Conservation (phyloP, 257 asterid species). For the Forsythia suspensa region DNA sequence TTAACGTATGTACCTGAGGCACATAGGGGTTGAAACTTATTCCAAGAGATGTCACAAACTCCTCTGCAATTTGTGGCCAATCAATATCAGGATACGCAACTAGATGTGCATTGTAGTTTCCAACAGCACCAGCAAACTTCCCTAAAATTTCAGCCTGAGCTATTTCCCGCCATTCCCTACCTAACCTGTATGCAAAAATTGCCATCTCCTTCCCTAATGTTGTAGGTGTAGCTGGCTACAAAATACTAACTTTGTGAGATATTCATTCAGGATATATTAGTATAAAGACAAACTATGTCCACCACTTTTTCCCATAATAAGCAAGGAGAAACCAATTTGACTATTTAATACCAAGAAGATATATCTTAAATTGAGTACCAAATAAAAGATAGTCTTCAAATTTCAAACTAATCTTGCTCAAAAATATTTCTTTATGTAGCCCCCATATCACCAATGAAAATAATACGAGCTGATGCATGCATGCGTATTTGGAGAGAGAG, state of each 20-base stretch:
- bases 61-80: conserved; percentile 55
- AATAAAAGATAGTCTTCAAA: too few relatives aligned
- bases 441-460: too few relatives aligned
- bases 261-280: too few relatives aligned
- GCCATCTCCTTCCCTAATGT: conserved; percentile 73
- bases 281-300: not conserved
- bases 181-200: conserved; percentile 50
- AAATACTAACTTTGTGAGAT: not conserved
- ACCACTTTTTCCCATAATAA: too few relatives aligned
- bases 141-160: conserved; percentile 43
- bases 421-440: too few relatives aligned
- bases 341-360: too few relatives aligned
- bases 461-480: not conserved
- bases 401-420: too few relatives aligned
- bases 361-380: too few relatives aligned
- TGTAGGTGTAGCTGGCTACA: conserved; percentile 65
- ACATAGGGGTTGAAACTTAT: conserved; percentile 53
- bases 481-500: not conserved
- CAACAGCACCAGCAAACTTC: conserved; percentile 77
- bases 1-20: conserved; percentile 41
- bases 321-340: too few relatives aligned
- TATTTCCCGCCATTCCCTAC: conserved; percentile 35
- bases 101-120: conserved; percentile 62
- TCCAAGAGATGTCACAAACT: conserved; percentile 63
- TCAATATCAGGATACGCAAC: conserved; percentile 58